Evolutionary conservation across 2,329 filamentous ascomycete species (phyloP).

Genomic region (Cercospora janseana): DNA sequence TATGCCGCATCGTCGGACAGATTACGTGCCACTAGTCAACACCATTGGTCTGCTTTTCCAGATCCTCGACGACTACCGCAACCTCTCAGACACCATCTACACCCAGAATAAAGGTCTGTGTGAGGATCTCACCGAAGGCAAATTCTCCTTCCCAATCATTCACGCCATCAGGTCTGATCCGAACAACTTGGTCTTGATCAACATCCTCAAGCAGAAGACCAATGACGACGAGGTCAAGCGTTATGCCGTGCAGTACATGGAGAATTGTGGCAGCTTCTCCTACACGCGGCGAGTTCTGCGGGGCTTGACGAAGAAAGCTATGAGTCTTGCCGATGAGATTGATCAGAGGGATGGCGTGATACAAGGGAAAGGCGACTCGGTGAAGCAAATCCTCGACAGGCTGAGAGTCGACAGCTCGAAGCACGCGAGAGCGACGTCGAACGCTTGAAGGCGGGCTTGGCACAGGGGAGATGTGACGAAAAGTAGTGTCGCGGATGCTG

Average conservation of each 20-base stretch:
- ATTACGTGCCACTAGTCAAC: slow-evolving; percentile 82
- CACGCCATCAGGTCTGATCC: slow-evolving; percentile 81
- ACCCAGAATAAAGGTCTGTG: slow-evolving; percentile 87
- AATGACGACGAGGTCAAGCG: slow-evolving; percentile 82
- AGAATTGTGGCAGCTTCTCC: slow-evolving; percentile 78
- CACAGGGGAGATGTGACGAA: too few species aligned
- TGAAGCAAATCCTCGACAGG: slow-evolving; percentile 40
- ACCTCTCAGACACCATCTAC: slow-evolving; percentile 66
- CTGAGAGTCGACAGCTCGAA: slow-evolving; percentile 37
- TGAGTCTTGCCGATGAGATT: slow-evolving; percentile 45
- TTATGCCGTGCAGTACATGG: slow-evolving; percentile 90
- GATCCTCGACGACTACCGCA: slow-evolving; percentile 91
- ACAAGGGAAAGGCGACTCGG: slow-evolving; percentile 40
- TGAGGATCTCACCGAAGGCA: slow-evolving; percentile 94
- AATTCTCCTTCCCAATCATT: slow-evolving; percentile 94
- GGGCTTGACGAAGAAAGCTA: slow-evolving; percentile 46
- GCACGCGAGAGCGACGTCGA: slow-evolving; percentile 21
- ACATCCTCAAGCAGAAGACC: slow-evolving; percentile 89
- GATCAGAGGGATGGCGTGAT: slow-evolving; percentile 29
- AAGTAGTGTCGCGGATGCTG: not conserved
- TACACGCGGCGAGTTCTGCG: slow-evolving; percentile 67
- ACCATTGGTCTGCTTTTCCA: slow-evolving; percentile 83
- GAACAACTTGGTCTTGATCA: slow-evolving; percentile 74
- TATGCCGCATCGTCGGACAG: slow-evolving; percentile 37
- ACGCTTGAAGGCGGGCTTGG: not conserved